Evolutionary conservation across 306 rosid species (phyloP).

Genomic region (Canavalia gladiata): DNA sequence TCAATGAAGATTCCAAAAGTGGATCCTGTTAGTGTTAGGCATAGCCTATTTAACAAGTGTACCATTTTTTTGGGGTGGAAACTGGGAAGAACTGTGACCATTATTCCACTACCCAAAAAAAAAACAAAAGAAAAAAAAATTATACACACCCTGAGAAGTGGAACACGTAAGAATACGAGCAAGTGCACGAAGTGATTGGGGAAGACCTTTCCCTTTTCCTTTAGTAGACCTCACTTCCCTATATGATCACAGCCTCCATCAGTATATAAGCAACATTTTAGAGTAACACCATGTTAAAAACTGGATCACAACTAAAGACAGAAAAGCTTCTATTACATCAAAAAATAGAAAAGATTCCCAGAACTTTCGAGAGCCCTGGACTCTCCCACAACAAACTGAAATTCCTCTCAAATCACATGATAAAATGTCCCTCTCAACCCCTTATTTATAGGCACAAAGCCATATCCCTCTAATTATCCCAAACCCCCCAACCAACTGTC

Average conservation of each 20-base stretch:
- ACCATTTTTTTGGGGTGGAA: background rate
- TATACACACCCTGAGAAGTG: conserved; percentile 57
- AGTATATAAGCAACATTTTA: conserved; percentile 43
- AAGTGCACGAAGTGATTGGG: conserved; percentile 83
- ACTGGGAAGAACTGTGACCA: conserved; percentile 7
- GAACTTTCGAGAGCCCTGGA: no score
- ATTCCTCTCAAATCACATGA: no score
- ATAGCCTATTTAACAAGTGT: conserved; percentile 21
- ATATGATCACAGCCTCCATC: conserved; percentile 48
- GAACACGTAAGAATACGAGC: conserved; percentile 73
- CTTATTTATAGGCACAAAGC: no score
- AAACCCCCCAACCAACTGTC: no score
- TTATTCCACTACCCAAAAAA: background rate
- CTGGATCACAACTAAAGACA: no score
- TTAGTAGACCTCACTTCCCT: conserved; percentile 71
- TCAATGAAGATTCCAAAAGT: conserved; percentile 40
- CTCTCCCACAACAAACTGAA: no score
- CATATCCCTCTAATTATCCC: no score
- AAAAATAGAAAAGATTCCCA: no score
- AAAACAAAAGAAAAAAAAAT: background rate
- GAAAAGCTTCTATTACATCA: no score
- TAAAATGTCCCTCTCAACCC: no score
- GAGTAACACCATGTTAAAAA: conserved; percentile 34
- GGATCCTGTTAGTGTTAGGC: conserved; percentile 19
- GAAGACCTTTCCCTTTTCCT: conserved; percentile 80